Percentiles rank a stretch among this genome's conserved stretches.
Conservation (phyloP, 805 yeast species). For the Aciculoconidium aculeatum region DNA sequence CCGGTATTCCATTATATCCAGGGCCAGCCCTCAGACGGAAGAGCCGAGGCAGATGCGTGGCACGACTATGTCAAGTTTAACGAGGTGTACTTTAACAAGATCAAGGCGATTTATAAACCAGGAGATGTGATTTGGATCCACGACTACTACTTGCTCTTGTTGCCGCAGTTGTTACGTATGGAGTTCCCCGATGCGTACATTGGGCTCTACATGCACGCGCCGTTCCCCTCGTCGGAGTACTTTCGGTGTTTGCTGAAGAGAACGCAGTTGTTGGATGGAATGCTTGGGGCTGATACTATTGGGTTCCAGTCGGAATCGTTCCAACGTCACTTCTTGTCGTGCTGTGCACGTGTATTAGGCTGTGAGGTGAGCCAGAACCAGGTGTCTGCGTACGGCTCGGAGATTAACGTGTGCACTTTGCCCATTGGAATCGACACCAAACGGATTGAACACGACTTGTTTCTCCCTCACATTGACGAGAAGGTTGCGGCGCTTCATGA, state of each 20-base stretch:
- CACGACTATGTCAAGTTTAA: conserved; percentile 85
- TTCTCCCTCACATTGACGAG: conserved; percentile 43
- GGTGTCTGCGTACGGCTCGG: conserved; percentile 71
- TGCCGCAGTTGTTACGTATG: conserved; percentile 82
- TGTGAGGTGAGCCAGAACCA: conserved; percentile 57
- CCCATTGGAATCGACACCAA: conserved; percentile 89
- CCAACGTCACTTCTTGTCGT: conserved; percentile 84
- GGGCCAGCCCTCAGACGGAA: conserved; percentile 64
- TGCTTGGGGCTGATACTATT: conserved; percentile 82
- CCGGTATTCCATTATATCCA: conserved; percentile 92
- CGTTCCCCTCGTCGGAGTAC: conserved; percentile 94
- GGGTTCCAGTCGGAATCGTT: conserved; percentile 85
- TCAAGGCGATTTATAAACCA: conserved; percentile 65
- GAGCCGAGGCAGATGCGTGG: conserved; percentile 69
- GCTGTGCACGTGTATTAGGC: conserved; percentile 84
- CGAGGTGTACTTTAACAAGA: conserved; percentile 80
- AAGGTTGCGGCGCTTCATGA: conserved; percentile 62
- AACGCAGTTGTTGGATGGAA: conserved; percentile 76
- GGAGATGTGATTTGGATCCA: conserved; percentile 94
- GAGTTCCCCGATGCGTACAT: conserved; percentile 66
- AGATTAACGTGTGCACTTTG: conserved; percentile 64
- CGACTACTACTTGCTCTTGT: conserved; percentile 75
- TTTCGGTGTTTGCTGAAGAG: conserved; percentile 86
- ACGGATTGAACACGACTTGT: conserved; percentile 60
- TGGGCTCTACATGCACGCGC: conserved; percentile 78